Evolutionary conservation across 73 alveolate species (phyloP).

Genomic region (Blepharisma japonicum): DNA sequence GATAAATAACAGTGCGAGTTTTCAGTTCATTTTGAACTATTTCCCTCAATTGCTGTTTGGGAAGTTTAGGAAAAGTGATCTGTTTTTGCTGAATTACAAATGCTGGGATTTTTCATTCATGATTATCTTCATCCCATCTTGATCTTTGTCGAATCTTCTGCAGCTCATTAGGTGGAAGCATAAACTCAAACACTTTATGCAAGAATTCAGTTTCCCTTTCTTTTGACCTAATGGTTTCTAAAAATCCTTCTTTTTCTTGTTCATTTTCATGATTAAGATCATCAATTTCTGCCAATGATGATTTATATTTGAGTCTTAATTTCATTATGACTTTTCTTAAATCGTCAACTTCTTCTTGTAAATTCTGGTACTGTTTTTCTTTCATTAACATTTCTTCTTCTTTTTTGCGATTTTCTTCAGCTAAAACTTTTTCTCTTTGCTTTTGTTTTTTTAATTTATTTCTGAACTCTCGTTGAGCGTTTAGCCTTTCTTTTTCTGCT

Average conservation of each 20-base stretch:
- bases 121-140: neutral
- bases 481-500: slow-evolving; percentile 70
- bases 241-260: slow-evolving; percentile 78
- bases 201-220: slow-evolving; percentile 74
- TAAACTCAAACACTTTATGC: slow-evolving; percentile 45
- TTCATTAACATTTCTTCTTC: slow-evolving; percentile 71
- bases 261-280: slow-evolving; percentile 79
- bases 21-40: neutral
- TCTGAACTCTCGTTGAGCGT: slow-evolving; percentile 78
- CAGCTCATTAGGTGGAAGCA: slow-evolving; percentile 46
- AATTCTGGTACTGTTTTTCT: slow-evolving; percentile 58
- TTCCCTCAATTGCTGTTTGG: neutral
- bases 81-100: slow-evolving; percentile 16
- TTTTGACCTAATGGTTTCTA: slow-evolving; percentile 68
- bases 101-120: slow-evolving; percentile 1
- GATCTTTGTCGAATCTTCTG: slow-evolving; percentile 24
- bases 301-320: slow-evolving; percentile 49
- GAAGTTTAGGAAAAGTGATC: neutral
- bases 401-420: slow-evolving; percentile 56
- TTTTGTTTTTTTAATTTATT: slow-evolving; percentile 75
- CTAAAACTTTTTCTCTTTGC: slow-evolving; percentile 72
- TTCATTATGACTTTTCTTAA: slow-evolving; percentile 50
- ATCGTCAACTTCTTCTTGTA: slow-evolving; percentile 72
- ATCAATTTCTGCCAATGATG: slow-evolving; percentile 72
- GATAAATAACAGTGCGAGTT: neutral